Evolutionary conservation across 2,329 filamentous ascomycete species (phyloP).

Genomic region (Zelopaecilomyces penicillatus): DNA sequence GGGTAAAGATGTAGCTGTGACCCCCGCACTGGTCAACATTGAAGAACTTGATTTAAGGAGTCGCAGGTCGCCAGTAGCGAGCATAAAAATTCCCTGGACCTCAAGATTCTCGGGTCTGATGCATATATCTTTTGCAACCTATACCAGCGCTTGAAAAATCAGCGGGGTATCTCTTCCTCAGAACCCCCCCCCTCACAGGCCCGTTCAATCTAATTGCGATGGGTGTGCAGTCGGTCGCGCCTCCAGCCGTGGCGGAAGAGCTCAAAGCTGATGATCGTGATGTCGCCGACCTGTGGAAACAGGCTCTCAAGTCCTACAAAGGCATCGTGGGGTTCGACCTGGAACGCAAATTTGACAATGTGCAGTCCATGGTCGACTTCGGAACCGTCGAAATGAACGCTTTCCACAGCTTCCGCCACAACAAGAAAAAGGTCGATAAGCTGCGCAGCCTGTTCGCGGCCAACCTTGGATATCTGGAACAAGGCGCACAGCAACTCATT

Average conservation of each 20-base stretch:
- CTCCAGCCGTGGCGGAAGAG: constrained; percentile 7
- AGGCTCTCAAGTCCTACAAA: constrained; percentile 23
- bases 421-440: constrained; percentile 24
- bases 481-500: constrained; percentile 21
- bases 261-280: constrained; percentile 19
- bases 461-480: constrained; percentile 21
- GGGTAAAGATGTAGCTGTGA: too few relatives aligned
- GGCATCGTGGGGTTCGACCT: constrained; percentile 25
- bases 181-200: too few relatives aligned
- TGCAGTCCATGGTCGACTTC: constrained; percentile 17
- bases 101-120: too few relatives aligned
- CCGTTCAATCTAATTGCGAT: too few relatives aligned
- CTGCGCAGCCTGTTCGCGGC: constrained; percentile 19
- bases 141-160: too few relatives aligned
- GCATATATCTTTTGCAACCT: too few relatives aligned
- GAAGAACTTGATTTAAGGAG: too few relatives aligned
- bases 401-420: constrained; percentile 26
- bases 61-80: too few relatives aligned
- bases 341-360: constrained; percentile 19
- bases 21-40: too few relatives aligned
- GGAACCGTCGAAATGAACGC: constrained; percentile 21
- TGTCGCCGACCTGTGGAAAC: constrained; percentile 23
- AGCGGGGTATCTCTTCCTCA: too few relatives aligned
- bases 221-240: neutral
- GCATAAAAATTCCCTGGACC: too few relatives aligned